Base-by-base conservation (phyloP, 163 green algal genomes). In the Coccomyxa subellipsoidea region DNA sequence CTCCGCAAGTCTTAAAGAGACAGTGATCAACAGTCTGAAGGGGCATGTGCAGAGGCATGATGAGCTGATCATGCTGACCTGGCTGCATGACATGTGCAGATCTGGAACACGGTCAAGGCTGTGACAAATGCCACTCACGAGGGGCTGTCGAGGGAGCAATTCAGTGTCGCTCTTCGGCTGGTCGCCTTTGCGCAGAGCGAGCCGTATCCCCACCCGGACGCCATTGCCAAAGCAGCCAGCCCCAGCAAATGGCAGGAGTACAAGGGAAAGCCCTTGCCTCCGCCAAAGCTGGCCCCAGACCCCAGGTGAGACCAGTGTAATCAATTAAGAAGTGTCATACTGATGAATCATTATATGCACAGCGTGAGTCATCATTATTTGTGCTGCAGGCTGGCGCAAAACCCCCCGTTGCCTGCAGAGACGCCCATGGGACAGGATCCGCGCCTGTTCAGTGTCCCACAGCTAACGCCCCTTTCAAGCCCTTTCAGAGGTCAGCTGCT, bases 141-240 rank as follows among this genome's bases (percentile, higher is more conserved):
- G 38, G 90, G 88, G 35, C 82, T 92, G 37, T 85, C 40, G 2
- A 72, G 82, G 38, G 69, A 83, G 53, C 84, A 87, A 38, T 93
- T 93, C 84, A 78, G 83, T 4, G 73, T 86, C 29, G 80, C 88
- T 27, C 81, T 92, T 38, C 88, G 90, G n/a, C 81, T 93, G 0
- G 84, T 92, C 4, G 90, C 90, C 0, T 76, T 90, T 53, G 88
- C 86, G 29, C 86, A 90, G 84, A 66, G 23, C 35, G 21, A 73
- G 66, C 66, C 66, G 21, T 34, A 73, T 34, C 66, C 66, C 29
- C 27, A 32, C 29, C 66, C 66, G 10, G 66, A 73, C 1, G 66
- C 66, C 66, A 73, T 73, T 29, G 40, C 12, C 25, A n/a, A 32
- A 39, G 47, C 31, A 27, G 77, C 25, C n/a, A 18, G 40, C 34